phyloP scores from a whole-genome alignment of 2,329 filamentous ascomycete species.

The Fusarium tjaetaba region DNA sequence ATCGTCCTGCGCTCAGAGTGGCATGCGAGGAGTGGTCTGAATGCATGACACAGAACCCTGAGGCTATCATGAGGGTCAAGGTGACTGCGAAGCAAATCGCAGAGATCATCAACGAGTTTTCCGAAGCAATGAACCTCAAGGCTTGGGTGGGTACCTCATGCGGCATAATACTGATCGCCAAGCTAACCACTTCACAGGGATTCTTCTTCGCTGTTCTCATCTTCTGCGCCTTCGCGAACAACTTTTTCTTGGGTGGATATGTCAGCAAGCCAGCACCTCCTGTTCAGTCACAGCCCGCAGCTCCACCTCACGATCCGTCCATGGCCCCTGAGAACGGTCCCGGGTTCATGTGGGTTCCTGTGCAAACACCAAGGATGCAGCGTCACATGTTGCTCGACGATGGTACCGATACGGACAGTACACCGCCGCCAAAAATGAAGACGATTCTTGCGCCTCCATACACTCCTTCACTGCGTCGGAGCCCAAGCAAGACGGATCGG shows the following conservation, averaged over 20 bases:
- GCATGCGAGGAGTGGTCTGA: slow-evolving; percentile 84
- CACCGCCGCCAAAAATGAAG: slow-evolving; percentile 55
- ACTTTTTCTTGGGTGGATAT: slow-evolving; percentile 56
- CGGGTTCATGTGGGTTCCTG: slow-evolving; percentile 61
- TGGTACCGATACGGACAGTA: slow-evolving; percentile 62
- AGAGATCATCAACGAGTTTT: slow-evolving; percentile 92
- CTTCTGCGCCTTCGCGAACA: slow-evolving; percentile 61
- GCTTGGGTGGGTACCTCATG: slow-evolving; percentile 59
- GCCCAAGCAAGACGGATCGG: slow-evolving; percentile 61
- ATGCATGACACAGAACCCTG: slow-evolving; percentile 88
- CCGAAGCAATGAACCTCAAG: slow-evolving; percentile 90
- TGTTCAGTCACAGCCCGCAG: slow-evolving; percentile 40
- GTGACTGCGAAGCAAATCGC: slow-evolving; percentile 90
- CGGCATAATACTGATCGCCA: neutral
- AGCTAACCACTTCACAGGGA: slow-evolving; percentile 50
- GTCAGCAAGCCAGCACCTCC: slow-evolving; percentile 43
- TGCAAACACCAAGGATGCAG: slow-evolving; percentile 59
- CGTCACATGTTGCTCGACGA: slow-evolving; percentile 57
- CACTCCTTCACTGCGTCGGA: slow-evolving; percentile 59
- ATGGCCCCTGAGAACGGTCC: slow-evolving; percentile 49
- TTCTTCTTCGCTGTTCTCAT: slow-evolving; percentile 63
- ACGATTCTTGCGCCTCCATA: slow-evolving; percentile 55
- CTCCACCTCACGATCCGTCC: slow-evolving; percentile 31
- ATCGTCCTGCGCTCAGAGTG: slow-evolving; percentile 76
- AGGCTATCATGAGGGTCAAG: slow-evolving; percentile 79